Conservation (phyloP, 768 basidiomycete genomes). For the Pleurotus sapidus region DNA sequence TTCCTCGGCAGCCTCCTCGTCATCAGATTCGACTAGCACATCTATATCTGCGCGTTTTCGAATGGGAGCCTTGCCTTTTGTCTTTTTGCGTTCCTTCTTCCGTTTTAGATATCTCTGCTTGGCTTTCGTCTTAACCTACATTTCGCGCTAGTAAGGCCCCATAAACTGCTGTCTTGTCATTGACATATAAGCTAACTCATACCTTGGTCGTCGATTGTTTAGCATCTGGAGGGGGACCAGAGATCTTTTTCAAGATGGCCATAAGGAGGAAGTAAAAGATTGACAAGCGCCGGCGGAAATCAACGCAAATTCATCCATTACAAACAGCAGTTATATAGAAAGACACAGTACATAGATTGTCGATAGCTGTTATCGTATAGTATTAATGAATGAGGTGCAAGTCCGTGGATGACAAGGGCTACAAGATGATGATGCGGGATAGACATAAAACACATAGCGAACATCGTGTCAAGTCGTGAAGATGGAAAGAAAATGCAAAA, state of each 20-base stretch:
- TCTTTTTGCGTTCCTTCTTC: slow-evolving; percentile 67
- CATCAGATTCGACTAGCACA: slow-evolving; percentile 20
- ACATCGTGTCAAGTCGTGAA: neutral
- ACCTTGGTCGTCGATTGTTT: slow-evolving; percentile 3
- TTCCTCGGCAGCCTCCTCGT: slow-evolving; percentile 16
- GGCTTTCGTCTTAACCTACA: slow-evolving; percentile 47
- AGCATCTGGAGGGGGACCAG: neutral
- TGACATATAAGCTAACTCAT: neutral
- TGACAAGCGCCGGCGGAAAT: neutral
- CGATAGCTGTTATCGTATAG: neutral
- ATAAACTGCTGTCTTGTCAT: neutral
- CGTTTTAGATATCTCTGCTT: slow-evolving; percentile 71
- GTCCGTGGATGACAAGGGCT: slow-evolving; percentile 6
- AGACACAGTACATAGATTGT: neutral
- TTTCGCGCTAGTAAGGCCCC: slow-evolving; percentile 1
- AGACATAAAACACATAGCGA: neutral
- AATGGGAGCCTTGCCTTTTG: slow-evolving; percentile 12
- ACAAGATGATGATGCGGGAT: neutral
- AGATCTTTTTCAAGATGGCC: slow-evolving; percentile 3
- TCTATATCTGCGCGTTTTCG: neutral
- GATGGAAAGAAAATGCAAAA: neutral
- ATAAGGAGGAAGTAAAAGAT: neutral
- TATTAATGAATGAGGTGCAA: neutral
- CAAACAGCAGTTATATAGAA: neutral
- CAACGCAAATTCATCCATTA: neutral